Conservation (phyloP, 2,329 filamentous ascomycete species). For the Cyanodermella asteris region DNA sequence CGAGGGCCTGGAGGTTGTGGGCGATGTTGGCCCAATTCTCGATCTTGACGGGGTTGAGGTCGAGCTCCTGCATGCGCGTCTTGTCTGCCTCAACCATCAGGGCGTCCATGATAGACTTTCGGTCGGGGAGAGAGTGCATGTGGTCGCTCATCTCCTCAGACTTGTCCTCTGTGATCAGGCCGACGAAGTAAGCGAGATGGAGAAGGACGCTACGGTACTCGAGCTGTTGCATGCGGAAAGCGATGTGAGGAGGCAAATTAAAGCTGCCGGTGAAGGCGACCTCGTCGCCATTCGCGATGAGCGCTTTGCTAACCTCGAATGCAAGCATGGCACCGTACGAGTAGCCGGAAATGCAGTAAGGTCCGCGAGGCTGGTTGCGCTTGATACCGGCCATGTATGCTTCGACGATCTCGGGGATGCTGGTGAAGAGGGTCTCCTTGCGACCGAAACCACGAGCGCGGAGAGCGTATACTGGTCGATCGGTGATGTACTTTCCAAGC, state of each 20-base stretch:
- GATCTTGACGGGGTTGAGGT: slow-evolving; percentile 11
- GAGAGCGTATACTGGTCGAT: slow-evolving; percentile 26
- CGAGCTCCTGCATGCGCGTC: slow-evolving; percentile 14
- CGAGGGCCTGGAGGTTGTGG: slow-evolving; percentile 15
- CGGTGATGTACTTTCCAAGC: slow-evolving; percentile 17
- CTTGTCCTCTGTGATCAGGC: slow-evolving; percentile 15
- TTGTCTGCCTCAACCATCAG: slow-evolving; percentile 9
- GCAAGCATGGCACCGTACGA: slow-evolving; percentile 28
- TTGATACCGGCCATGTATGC: slow-evolving; percentile 21
- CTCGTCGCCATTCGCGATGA: slow-evolving; percentile 17
- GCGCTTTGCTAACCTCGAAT: slow-evolving; percentile 27
- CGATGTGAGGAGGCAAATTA: slow-evolving; percentile 29
- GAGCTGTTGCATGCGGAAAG: slow-evolving; percentile 19
- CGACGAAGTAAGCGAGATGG: slow-evolving; percentile 20
- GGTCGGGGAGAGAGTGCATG: slow-evolving; percentile 4
- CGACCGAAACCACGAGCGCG: slow-evolving; percentile 22
- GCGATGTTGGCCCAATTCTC: slow-evolving; percentile 20
- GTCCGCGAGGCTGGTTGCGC: slow-evolving; percentile 23
- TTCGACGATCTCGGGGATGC: slow-evolving; percentile 18
- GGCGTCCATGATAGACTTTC: slow-evolving; percentile 9
- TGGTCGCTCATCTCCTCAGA: slow-evolving; percentile 8
- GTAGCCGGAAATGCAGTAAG: slow-evolving; percentile 31
- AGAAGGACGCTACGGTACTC: slow-evolving; percentile 18
- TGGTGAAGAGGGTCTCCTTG: slow-evolving; percentile 16
- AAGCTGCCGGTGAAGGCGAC: slow-evolving; percentile 24